Evolutionary conservation across 2,329 filamentous ascomycete species (phyloP).

Genomic region (Aspergillus luchuensis): DNA sequence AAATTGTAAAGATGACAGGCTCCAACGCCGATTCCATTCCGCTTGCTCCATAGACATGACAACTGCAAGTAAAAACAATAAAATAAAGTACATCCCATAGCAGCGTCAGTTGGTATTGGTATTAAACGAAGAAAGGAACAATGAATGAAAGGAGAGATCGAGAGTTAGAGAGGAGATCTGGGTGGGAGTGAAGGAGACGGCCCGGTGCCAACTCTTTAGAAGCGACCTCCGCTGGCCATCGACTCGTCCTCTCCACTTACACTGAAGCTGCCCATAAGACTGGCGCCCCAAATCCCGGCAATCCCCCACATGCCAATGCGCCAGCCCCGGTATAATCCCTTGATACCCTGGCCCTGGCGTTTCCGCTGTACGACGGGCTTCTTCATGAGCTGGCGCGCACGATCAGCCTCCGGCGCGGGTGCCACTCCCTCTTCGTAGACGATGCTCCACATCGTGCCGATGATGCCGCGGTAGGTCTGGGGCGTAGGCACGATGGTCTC

Average conservation of each 20-base stretch:
- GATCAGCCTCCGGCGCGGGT: constrained; percentile 49
- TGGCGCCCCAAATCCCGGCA: constrained; percentile 57
- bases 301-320: constrained; percentile 58
- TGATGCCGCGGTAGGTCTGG: constrained; percentile 78
- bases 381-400: constrained; percentile 35
- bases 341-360: constrained; percentile 56
- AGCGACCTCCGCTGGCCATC: constrained; percentile 35
- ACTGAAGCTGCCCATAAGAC: constrained; percentile 44
- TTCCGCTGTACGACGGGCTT: constrained; percentile 44
- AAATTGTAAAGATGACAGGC: neutral
- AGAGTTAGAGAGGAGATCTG: constrained; percentile 2
- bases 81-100: constrained; percentile 14
- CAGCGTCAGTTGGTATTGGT: constrained; percentile 12
- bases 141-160: neutral
- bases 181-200: neutral
- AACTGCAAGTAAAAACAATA: neutral
- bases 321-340: constrained; percentile 61
- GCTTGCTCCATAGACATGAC: neutral
- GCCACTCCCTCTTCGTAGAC: constrained; percentile 74
- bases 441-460: constrained; percentile 91
- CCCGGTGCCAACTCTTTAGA: constrained; percentile 21
- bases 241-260: constrained; percentile 41
- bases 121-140: constrained; percentile 6
- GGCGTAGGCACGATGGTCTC: constrained; percentile 75
- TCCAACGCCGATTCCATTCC: neutral